phyloP scores from a whole-genome alignment of 441 rosid genomes.

The Mallotus japonicus region DNA sequence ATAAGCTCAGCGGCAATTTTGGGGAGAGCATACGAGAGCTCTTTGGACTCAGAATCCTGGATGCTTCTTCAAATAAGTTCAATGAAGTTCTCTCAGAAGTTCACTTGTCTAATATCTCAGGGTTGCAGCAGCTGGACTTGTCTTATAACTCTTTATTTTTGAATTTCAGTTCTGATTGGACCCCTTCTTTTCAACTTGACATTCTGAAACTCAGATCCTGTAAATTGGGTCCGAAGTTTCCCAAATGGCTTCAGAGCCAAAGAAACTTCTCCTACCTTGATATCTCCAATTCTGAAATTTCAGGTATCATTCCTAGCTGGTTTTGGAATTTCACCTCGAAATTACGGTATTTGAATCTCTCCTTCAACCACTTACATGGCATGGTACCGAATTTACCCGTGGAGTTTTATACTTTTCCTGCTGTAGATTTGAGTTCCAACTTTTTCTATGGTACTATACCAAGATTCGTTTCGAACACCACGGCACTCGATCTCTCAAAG shows the following conservation, averaged over 20 bases:
- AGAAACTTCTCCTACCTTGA: background rate
- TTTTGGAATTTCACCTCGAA: constrained; percentile 10
- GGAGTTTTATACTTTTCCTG: background rate
- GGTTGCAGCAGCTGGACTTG: constrained; percentile 14
- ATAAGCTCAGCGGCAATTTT: background rate
- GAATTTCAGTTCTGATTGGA: constrained; percentile 5
- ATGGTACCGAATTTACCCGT: background rate
- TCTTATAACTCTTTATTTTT: constrained; percentile 13
- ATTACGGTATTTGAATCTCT: constrained; percentile 5
- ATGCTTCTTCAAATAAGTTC: constrained; percentile 9
- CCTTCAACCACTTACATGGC: background rate
- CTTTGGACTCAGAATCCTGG: background rate
- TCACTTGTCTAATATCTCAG: constrained; percentile 17
- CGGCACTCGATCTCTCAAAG: constrained; percentile 7
- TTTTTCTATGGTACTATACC: constrained; percentile 21
- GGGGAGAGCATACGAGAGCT: background rate
- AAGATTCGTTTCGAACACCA: background rate
- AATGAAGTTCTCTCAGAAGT: background rate
- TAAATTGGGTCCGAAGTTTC: constrained; percentile 7
- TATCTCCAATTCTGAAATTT: constrained; percentile 15
- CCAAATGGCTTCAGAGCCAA: constrained; percentile 4
- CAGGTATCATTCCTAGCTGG: constrained; percentile 10
- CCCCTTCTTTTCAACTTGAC: constrained; percentile 6
- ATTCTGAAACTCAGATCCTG: background rate
- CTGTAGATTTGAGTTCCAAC: constrained; percentile 20